phyloP scores from a whole-genome alignment of 2,329 filamentous ascomycete genomes.

The Ceratocystis papillata region DNA sequence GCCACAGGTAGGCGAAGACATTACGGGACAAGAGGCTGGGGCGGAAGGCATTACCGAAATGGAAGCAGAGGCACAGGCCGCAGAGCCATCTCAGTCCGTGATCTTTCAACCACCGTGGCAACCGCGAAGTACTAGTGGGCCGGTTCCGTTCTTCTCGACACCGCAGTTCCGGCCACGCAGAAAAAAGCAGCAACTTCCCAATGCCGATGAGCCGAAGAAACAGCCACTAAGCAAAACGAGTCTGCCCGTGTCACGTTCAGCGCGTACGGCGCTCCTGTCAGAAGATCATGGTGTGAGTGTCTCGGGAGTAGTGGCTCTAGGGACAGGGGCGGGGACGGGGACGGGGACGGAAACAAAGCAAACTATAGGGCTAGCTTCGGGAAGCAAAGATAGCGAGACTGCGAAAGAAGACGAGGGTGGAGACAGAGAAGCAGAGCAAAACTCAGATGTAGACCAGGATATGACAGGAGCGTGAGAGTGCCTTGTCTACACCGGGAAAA shows the following conservation, averaged over 20 bases:
- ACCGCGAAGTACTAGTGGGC: background rate
- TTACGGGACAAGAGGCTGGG: background rate
- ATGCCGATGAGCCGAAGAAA: constrained; percentile 1
- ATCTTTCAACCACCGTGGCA: constrained; percentile 30
- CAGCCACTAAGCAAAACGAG: constrained; percentile 14
- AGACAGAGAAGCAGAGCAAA: background rate
- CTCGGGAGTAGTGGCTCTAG: background rate
- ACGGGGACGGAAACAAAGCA: background rate
- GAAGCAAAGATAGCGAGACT: background rate
- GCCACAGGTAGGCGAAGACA: background rate
- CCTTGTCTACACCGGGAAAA: background rate
- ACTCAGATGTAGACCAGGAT: constrained; percentile 12
- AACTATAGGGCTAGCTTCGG: background rate
- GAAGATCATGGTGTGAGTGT: constrained; percentile 23
- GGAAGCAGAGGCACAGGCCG: background rate
- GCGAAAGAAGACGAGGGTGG: background rate
- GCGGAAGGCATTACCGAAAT: too few species aligned
- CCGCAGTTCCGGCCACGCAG: constrained; percentile 21
- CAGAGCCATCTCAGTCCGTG: constrained; percentile 28
- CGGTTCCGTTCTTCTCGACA: constrained; percentile 21
- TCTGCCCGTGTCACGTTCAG: constrained; percentile 20
- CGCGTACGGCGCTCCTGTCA: constrained; percentile 20
- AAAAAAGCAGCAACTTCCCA: constrained; percentile 20
- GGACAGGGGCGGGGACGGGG: background rate
- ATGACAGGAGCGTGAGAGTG: background rate